phyloP scores from a whole-genome alignment of 2,329 filamentous ascomycete genomes.

The Epichloe hybrida region DNA sequence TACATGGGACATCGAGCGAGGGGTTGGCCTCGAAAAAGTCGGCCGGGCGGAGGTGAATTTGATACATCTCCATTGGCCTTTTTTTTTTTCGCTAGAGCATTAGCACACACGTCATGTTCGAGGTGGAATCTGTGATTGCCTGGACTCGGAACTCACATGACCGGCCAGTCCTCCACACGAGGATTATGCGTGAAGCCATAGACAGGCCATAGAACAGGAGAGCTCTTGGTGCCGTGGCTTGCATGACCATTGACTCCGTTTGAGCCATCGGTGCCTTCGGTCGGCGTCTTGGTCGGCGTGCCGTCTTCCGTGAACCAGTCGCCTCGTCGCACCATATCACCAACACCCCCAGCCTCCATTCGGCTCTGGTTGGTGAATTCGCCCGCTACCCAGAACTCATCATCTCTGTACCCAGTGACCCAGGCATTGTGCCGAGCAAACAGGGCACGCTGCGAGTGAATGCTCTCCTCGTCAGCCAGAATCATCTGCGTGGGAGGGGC shows the following conservation, averaged over 20 bases:
- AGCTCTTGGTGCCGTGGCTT: constrained; percentile 11
- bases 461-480: constrained; percentile 27
- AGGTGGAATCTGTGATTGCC: background rate
- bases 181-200: constrained; percentile 36
- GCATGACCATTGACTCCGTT: constrained; percentile 2
- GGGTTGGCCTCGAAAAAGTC: constrained; percentile 35
- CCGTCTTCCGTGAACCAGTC: constrained; percentile 29
- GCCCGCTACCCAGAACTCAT: constrained; percentile 36
- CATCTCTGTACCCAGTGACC: constrained; percentile 35
- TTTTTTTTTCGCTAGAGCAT: background rate
- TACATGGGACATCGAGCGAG: constrained; percentile 29
- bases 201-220: constrained; percentile 31
- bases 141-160: constrained; percentile 27
- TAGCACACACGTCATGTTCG: background rate
- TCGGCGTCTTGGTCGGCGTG: constrained; percentile 8
- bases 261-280: background rate
- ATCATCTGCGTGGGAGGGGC: constrained; percentile 32
- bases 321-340: constrained; percentile 31
- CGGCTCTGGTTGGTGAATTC: constrained; percentile 38
- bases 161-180: constrained; percentile 35
- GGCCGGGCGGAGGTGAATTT: constrained; percentile 26
- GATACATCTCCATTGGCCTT: constrained; percentile 35
- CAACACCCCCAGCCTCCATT: constrained; percentile 28
- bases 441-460: constrained; percentile 27
- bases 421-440: constrained; percentile 34